phyloP scores from a whole-genome alignment of 495 filamentous ascomycete genomes.

The Penicillium tannophilum region DNA sequence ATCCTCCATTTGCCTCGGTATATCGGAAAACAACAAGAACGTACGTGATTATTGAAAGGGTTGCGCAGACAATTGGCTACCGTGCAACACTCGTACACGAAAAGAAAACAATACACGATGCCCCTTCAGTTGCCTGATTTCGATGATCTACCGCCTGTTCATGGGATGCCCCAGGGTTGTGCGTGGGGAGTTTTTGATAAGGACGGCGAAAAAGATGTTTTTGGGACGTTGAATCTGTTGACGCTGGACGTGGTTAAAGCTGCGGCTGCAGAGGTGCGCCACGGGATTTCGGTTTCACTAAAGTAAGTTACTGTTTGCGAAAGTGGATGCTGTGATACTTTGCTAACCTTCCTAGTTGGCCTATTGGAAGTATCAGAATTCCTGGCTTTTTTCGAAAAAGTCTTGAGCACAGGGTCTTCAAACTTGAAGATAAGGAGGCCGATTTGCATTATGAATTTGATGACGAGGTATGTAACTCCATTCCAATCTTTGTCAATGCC shows the following conservation, averaged over 20 bases:
- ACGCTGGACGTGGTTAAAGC: constrained; percentile 55
- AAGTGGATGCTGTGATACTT: background rate
- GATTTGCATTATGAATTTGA: constrained; percentile 37
- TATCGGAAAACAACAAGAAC: background rate
- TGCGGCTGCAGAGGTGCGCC: constrained; percentile 52
- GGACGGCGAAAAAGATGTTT: constrained; percentile 58
- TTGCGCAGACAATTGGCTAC: background rate
- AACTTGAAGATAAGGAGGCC: constrained; percentile 38
- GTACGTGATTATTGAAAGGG: background rate
- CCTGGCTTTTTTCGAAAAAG: constrained; percentile 54
- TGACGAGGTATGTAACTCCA: constrained; percentile 32
- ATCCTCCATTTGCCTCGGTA: background rate
- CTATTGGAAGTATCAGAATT: constrained; percentile 47
- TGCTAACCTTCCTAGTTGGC: constrained; percentile 28
- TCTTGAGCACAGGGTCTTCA: constrained; percentile 51
- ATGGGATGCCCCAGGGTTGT: constrained; percentile 63
- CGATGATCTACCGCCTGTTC: constrained; percentile 59
- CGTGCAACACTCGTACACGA: background rate
- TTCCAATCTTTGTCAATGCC: background rate
- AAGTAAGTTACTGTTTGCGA: constrained; percentile 44
- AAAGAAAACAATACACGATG: constrained; percentile 4
- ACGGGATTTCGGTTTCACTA: constrained; percentile 59
- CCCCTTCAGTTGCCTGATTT: constrained; percentile 45
- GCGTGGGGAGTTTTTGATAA: constrained; percentile 69
- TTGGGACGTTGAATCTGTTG: constrained; percentile 61